Evolutionary conservation across 306 rosid genomes (phyloP), one percentile per base, ranked within the genome.

Genomic region (Lupinus albus): DNA sequence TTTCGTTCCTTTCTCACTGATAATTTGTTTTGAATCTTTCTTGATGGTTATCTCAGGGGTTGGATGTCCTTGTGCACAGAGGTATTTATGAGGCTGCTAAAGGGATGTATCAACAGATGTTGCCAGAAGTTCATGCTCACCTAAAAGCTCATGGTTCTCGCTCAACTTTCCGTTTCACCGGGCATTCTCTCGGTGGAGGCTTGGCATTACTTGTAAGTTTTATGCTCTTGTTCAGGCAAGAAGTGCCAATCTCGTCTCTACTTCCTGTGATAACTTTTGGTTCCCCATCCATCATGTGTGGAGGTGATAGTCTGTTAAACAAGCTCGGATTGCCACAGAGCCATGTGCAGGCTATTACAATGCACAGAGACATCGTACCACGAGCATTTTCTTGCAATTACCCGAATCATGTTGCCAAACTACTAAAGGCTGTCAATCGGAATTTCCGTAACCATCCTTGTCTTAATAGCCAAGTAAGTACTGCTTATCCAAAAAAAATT

Each of bases 161-260:
- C 11, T 86, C 94, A 46, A 76, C 68, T 9, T 80, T 89, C 11
- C 87, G 91, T 44, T 89, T 81, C 83, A 87, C 91, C 3, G 93
- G 96, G 12, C 96, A 89, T 76, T 89, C 96, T 68, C 88, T 89
- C 4, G 96, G 96, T 28, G 96, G 96, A 49, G 85, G 96, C 75
- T 80, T 89, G 83, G 86, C 96, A 3, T 60, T 85, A 18, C 81
- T 89, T 1, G 80, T 87, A 71, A 89, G 85, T 72, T 89, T 89
- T 51, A 87, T 89, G 96, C 72, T 89, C 51, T 49, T 87, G 72
- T 81, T 87, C 70, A 83, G 91, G 65, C 57, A 67, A 5, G 82
- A 80, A 68, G 93, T 72, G 45, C 86, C 87, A 4, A 49, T 78
- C 6, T 81, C 96, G 39, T 80, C 86, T 56, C 70, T 89, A 42